phyloP scores from a whole-genome alignment of 2,329 filamentous ascomycete species.

The Paecilomyces formosus region DNA sequence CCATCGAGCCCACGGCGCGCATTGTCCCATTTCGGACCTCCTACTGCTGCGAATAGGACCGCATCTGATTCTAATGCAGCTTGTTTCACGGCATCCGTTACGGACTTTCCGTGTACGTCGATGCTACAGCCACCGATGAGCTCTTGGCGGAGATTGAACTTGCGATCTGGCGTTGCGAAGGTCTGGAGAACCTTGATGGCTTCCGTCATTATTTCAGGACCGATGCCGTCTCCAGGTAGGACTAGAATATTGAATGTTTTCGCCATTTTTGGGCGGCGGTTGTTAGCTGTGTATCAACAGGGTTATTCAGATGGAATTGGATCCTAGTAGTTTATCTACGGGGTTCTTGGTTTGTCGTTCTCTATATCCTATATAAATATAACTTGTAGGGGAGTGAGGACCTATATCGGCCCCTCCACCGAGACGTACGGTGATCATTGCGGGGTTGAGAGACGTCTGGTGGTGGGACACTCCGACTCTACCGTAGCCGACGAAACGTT shows the following conservation, averaged over 20 bases:
- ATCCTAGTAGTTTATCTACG: too few relatives aligned
- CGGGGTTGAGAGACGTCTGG: background rate
- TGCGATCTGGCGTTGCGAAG: conserved; percentile 60
- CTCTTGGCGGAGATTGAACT: conserved; percentile 77
- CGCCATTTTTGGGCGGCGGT: conserved; percentile 9
- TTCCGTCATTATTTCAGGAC: conserved; percentile 58
- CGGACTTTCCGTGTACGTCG: conserved; percentile 63
- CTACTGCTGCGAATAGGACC: conserved; percentile 80
- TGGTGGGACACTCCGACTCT: background rate
- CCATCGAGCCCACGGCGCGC: conserved; percentile 56
- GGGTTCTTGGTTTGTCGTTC: too few relatives aligned
- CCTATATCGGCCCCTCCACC: background rate
- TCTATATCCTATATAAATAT: background rate
- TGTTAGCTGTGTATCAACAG: background rate
- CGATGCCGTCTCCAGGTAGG: conserved; percentile 70
- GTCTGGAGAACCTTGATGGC: conserved; percentile 60
- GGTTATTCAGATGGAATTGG: background rate
- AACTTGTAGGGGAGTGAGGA: background rate
- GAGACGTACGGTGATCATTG: background rate
- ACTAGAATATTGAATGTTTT: conserved; percentile 62
- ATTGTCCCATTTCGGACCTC: conserved; percentile 87
- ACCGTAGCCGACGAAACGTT: background rate
- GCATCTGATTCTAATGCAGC: conserved; percentile 76
- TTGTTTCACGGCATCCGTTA: conserved; percentile 70
- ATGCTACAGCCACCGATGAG: conserved; percentile 83